phyloP scores from a whole-genome alignment of 1,139 yeast genomes.

The Cylindricascospora bacillispora region DNA sequence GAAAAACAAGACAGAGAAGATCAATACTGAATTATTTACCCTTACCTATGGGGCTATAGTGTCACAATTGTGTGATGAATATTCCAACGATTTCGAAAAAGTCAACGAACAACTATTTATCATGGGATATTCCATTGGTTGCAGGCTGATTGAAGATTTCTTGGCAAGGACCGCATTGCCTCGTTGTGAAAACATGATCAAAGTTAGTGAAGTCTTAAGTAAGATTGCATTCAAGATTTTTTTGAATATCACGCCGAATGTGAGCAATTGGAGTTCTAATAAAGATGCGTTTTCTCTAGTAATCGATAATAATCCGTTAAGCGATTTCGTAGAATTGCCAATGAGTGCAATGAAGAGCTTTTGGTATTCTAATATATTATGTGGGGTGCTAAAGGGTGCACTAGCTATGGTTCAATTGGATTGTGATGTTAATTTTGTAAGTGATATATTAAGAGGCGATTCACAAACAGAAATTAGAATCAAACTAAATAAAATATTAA shows the following conservation, averaged over 20 bases:
- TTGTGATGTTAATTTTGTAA: constrained; percentile 68
- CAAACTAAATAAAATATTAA: constrained; percentile 56
- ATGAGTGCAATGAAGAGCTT: constrained; percentile 57
- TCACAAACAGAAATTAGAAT: constrained; percentile 68
- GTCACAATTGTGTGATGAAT: constrained; percentile 82
- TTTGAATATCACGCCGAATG: constrained; percentile 64
- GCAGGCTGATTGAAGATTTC: constrained; percentile 84
- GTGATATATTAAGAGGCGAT: constrained; percentile 77
- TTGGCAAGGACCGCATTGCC: constrained; percentile 76
- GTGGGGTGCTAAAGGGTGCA: constrained; percentile 87
- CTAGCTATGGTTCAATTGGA: constrained; percentile 93
- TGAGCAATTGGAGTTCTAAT: constrained; percentile 69
- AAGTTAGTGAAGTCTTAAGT: constrained; percentile 76
- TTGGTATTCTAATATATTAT: constrained; percentile 85
- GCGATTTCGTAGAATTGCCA: constrained; percentile 92
- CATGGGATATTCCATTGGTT: constrained; percentile 95
- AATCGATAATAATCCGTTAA: constrained; percentile 76
- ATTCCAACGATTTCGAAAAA: constrained; percentile 55
- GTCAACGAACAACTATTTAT: constrained; percentile 76
- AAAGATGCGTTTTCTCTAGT: constrained; percentile 62
- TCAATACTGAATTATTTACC: constrained; percentile 85
- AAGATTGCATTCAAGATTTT: constrained; percentile 87
- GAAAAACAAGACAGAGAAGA: constrained; percentile 81
- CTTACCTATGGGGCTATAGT: constrained; percentile 91
- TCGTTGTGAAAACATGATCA: constrained; percentile 67